These are phyloP conservation scores for Chalaropsis thielavioides DNA, from an alignment of 2,329 filamentous ascomycete species.

Conservation along the genomic window DNA sequence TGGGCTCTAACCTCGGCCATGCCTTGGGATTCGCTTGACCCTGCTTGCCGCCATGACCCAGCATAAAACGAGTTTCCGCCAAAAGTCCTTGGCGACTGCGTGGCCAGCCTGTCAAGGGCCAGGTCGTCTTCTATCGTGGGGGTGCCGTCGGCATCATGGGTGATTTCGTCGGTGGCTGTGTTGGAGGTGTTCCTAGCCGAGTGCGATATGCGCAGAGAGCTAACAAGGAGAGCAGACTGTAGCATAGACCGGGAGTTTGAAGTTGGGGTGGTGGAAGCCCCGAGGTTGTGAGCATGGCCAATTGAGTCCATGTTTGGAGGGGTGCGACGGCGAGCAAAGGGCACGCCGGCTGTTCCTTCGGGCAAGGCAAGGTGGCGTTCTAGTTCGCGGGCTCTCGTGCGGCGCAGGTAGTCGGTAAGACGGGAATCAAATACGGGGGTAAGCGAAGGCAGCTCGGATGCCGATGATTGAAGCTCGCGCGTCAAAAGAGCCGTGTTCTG, in stretches of 20 bases:
- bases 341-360: background rate
- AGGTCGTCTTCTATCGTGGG: background rate
- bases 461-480: background rate
- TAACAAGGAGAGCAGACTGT: background rate
- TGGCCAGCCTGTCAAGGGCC: background rate
- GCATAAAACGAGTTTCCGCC: background rate
- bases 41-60: background rate
- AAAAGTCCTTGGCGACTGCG: background rate
- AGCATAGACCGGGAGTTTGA: background rate
- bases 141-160: background rate
- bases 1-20: background rate
- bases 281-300: background rate
- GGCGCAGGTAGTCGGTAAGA: background rate
- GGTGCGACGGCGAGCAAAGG: background rate
- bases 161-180: background rate
- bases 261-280: background rate
- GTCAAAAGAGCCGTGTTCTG: constrained; percentile 9
- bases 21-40: background rate
- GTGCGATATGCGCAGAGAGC: background rate
- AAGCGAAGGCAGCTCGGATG: background rate
- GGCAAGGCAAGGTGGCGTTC: background rate
- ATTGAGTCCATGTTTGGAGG: background rate
- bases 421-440: background rate
- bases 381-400: background rate
- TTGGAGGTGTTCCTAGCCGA: background rate